Evolutionary conservation across 768 basidiomycete species (phyloP).

Genomic region (Hygrophorus pudorinus): DNA sequence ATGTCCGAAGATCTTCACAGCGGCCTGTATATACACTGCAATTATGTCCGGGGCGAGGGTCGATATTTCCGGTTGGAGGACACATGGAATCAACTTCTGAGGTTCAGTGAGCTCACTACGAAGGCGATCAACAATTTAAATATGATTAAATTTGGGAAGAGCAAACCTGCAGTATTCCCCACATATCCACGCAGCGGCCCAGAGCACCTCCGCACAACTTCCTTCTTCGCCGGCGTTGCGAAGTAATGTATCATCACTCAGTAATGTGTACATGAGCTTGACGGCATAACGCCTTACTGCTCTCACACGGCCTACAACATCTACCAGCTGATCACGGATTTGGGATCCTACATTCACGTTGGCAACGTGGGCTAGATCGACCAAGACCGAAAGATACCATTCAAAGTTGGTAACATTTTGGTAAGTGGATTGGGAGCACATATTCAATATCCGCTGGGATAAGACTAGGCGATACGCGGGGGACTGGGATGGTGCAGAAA

Average conservation of each 20-base stretch:
- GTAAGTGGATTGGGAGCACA: constrained; percentile 78
- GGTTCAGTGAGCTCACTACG: constrained; percentile 71
- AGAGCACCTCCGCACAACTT: constrained; percentile 76
- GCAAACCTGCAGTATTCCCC: constrained; percentile 88
- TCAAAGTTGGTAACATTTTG: constrained; percentile 88
- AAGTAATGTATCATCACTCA: constrained; percentile 71
- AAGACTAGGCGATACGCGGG: constrained; percentile 81
- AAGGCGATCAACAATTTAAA: constrained; percentile 2
- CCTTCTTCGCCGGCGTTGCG: constrained; percentile 57
- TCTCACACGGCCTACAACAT: constrained; percentile 75
- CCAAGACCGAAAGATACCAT: constrained; percentile 93
- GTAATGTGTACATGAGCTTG: constrained; percentile 68
- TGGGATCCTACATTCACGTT: constrained; percentile 67
- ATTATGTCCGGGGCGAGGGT: constrained; percentile 54
- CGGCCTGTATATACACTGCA: constrained; percentile 73
- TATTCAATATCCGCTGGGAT: constrained; percentile 72
- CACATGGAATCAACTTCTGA: constrained; percentile 58
- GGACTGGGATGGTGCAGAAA: constrained; percentile 53
- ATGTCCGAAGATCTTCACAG: constrained; percentile 77
- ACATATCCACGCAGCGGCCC: constrained; percentile 95
- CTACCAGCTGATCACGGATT: constrained; percentile 78
- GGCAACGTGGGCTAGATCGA: constrained; percentile 85
- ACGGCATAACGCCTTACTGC: constrained; percentile 73
- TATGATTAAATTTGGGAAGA: background rate
- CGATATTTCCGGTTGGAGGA: constrained; percentile 53